phyloP scores from a whole-genome alignment of 208 protist genomes.

The Leishmania braziliensis region DNA sequence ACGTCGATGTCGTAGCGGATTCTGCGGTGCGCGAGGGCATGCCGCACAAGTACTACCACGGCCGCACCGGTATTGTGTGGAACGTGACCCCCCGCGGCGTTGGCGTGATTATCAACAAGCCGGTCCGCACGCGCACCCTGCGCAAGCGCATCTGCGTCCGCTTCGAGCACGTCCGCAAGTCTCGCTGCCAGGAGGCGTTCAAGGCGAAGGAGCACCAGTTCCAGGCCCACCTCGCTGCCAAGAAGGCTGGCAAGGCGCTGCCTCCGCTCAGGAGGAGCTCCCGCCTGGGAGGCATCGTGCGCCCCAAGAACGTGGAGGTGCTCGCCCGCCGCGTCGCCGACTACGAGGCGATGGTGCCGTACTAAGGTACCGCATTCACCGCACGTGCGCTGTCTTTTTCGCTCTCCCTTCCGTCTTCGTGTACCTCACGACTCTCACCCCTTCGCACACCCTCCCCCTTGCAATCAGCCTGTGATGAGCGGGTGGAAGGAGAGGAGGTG shows the following conservation, averaged over 20 bases:
- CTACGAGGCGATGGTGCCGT: slow-evolving; percentile 89
- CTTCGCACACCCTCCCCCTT: neutral
- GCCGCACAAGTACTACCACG: slow-evolving; percentile 99
- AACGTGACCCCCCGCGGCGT: slow-evolving; percentile 99
- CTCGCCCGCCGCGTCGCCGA: slow-evolving; percentile 78
- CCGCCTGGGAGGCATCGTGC: slow-evolving; percentile 74
- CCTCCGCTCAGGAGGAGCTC: slow-evolving; percentile 72
- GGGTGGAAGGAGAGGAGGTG: neutral
- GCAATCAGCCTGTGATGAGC: neutral
- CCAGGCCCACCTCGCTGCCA: slow-evolving; percentile 66
- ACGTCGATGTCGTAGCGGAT: slow-evolving; percentile 99
- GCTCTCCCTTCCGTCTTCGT: neutral
- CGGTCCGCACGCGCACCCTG: slow-evolving; percentile 96
- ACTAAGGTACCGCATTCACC: slow-evolving; percentile 36
- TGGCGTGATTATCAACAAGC: slow-evolving; percentile 99
- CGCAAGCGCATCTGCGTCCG: slow-evolving; percentile 99
- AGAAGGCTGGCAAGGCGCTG: slow-evolving; percentile 85
- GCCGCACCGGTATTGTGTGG: slow-evolving; percentile 99
- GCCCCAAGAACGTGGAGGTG: slow-evolving; percentile 74
- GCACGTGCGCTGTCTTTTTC: neutral
- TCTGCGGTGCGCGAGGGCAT: slow-evolving; percentile 99
- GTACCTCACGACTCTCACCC: neutral
- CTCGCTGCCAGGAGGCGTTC: slow-evolving; percentile 92
- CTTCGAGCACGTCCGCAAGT: slow-evolving; percentile 98
- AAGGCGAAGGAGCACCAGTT: slow-evolving; percentile 84